These are phyloP conservation scores for Debaryomyces nepalensis DNA, from an alignment of 1,139 yeast genomes.

Conservation along the genomic window DNA sequence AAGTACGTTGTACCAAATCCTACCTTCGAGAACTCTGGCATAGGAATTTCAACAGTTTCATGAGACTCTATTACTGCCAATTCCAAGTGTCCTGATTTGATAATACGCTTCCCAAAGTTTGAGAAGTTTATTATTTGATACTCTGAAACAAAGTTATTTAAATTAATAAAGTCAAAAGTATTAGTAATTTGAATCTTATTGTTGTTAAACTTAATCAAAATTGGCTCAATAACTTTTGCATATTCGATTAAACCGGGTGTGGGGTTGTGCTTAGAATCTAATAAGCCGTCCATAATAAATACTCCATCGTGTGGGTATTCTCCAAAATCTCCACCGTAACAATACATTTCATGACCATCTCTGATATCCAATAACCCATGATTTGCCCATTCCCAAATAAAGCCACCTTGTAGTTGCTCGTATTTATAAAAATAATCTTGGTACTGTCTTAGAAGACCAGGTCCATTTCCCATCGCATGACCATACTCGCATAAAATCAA, in stretches of 20 bases:
- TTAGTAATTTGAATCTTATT: conserved; percentile 16
- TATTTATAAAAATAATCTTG: conserved; percentile 33
- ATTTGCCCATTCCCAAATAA: conserved; percentile 45
- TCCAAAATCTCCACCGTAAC: conserved; percentile 42
- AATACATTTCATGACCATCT: conserved; percentile 24
- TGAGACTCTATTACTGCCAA: conserved; percentile 14
- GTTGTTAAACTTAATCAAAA: conserved; percentile 19
- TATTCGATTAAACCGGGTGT: conserved; percentile 37
- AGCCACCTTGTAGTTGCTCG: conserved; percentile 36
- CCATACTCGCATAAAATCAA: conserved; percentile 39
- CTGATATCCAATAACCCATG: conserved; percentile 30
- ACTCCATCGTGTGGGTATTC: conserved; percentile 38
- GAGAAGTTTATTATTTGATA: conserved; percentile 11
- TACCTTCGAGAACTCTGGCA: conserved; percentile 7
- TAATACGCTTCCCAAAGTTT: conserved; percentile 12
- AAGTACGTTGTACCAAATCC: conserved; percentile 6
- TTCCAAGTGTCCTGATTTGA: conserved; percentile 13
- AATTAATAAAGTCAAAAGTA: conserved; percentile 19
- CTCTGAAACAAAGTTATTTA: conserved; percentile 13
- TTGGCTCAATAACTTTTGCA: conserved; percentile 35
- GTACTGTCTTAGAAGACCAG: conserved; percentile 37
- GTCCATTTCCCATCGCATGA: conserved; percentile 46
- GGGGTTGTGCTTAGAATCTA: conserved; percentile 33
- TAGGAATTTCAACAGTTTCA: conserved; percentile 4
- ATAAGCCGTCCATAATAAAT: conserved; percentile 40